Percentiles rank a stretch among this genome's conserved stretches.
Evolutionary conservation across 2,329 filamentous ascomycete genomes (phyloP).

Genomic region (Huntiella savannae): DNA sequence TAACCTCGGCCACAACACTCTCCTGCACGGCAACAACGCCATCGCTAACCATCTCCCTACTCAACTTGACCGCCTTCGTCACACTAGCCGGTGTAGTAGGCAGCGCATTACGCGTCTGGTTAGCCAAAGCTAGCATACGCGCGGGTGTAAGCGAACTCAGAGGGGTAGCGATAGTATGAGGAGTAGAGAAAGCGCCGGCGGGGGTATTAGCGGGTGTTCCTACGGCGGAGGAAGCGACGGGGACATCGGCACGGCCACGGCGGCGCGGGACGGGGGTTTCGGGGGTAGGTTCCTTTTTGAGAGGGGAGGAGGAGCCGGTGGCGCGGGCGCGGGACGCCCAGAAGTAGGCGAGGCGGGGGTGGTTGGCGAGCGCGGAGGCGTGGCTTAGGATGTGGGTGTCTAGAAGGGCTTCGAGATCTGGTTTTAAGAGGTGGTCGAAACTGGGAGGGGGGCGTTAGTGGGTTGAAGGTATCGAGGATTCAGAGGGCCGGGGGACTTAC

Average conservation of each 20-base stretch:
- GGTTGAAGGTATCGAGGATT: neutral
- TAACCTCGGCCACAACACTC: slow-evolving; percentile 46
- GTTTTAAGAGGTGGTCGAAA: slow-evolving; percentile 53
- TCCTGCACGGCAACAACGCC: slow-evolving; percentile 44
- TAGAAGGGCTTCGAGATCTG: slow-evolving; percentile 56
- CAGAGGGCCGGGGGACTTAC: slow-evolving; percentile 32
- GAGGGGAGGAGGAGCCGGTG: slow-evolving; percentile 31
- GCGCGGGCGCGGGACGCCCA: slow-evolving; percentile 48
- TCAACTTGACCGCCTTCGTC: slow-evolving; percentile 55
- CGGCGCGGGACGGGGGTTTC: slow-evolving; percentile 24
- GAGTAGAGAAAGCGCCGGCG: neutral
- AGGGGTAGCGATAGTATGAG: neutral
- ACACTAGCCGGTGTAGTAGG: slow-evolving; percentile 67
- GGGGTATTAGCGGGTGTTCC: too few species aligned
- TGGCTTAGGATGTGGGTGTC: slow-evolving; percentile 57
- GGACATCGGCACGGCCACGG: slow-evolving; percentile 24
- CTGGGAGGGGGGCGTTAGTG: slow-evolving; percentile 23
- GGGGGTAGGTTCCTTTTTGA: slow-evolving; percentile 34
- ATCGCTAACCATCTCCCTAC: slow-evolving; percentile 42
- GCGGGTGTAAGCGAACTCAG: slow-evolving; percentile 17
- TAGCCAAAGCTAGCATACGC: slow-evolving; percentile 32
- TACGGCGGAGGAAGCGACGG: slow-evolving; percentile 15
- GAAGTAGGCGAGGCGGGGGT: slow-evolving; percentile 52
- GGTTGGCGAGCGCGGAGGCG: slow-evolving; percentile 40
- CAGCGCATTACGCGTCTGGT: slow-evolving; percentile 42